Base-by-base conservation (phyloP, 2,329 filamentous ascomycete genomes). In the Clonostachys rosea region DNA sequence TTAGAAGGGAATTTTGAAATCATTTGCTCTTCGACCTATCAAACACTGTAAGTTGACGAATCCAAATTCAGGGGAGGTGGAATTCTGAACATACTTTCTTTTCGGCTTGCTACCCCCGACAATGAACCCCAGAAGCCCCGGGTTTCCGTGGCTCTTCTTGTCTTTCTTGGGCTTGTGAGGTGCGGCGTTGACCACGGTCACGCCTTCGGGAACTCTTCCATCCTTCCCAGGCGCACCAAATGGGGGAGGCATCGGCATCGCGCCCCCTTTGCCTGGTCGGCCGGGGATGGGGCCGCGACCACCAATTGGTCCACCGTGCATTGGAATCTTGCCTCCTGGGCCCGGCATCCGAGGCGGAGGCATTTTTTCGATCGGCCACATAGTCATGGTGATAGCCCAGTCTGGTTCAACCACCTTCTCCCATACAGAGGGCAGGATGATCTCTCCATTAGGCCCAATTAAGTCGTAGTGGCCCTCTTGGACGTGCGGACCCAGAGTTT, bases 341-440 rank as follows among this genome's bases (percentile, higher is more conserved):
- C 24, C 39, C 41, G 40, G 34, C 13, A 41, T 13, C 18, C n/a
- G 12, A 39, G n/a, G 6, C 7, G 57, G 56, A 35, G 64, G 63
- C 40, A 54, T 54, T 56, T 73, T 73, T 10, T 79, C 74, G 65
- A 76, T 71, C 3, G 78, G 78, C 78, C 78, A 81, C 76, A 81
- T 80, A 37, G 77, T 70, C 75, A 78, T 78, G 10, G 69, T 76
- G 47, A 78, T 71, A 16, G 58, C 56, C 68, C 65, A 70, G 61
- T 91, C 88, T 3, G 89, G 89, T 63, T 92, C 78, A 45, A 94
- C 74, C 41, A 89, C 85, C 56, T 84, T 87, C 54, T 91, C 88
- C 89, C 89, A 94, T 13, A 92, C 81, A 7, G 63, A 59, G 6
- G 88, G 87, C 39, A 94, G 79, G 56, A 94, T 91, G 53, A 92